These are phyloP conservation scores for Aspergillus sp. DNA, from an alignment of 2,329 filamentous ascomycete species.

Conservation along the genomic window DNA sequence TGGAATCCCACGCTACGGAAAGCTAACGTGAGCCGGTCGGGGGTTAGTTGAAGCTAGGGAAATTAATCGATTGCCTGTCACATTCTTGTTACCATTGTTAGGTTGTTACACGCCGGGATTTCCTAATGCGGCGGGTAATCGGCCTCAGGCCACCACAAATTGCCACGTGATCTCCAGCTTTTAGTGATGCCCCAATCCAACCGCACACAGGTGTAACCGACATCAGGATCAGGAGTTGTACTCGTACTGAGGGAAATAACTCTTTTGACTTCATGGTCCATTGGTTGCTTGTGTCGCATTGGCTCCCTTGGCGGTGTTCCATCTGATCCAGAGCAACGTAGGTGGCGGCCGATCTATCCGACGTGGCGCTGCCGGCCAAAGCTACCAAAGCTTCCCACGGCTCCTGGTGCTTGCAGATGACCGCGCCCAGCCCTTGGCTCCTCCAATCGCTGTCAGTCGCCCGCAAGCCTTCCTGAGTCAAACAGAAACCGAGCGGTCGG, in stretches of 20 bases:
- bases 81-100: too few relatives aligned
- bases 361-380: neutral
- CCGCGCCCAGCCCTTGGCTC: neutral
- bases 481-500: neutral
- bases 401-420: neutral
- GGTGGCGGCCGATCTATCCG: slow-evolving; percentile 2
- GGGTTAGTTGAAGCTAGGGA: neutral
- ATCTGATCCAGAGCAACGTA: neutral
- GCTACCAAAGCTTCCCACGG: neutral
- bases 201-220: too few relatives aligned
- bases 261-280: neutral
- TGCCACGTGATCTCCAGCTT: neutral
- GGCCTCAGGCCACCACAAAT: neutral
- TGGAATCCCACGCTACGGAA: neutral
- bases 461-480: neutral
- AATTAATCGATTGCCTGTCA: too few relatives aligned
- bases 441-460: neutral
- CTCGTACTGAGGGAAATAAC: neutral
- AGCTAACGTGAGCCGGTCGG: neutral
- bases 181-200: neutral
- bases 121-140: neutral
- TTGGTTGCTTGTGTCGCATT: slow-evolving; percentile 5
- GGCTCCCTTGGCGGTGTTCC: neutral
- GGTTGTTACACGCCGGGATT: neutral
- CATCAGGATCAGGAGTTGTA: neutral